Evolutionary conservation across 345 rosid species (phyloP), one percentile per base, ranked within the genome.

Genomic region (Conringia planisiliqua): DNA sequence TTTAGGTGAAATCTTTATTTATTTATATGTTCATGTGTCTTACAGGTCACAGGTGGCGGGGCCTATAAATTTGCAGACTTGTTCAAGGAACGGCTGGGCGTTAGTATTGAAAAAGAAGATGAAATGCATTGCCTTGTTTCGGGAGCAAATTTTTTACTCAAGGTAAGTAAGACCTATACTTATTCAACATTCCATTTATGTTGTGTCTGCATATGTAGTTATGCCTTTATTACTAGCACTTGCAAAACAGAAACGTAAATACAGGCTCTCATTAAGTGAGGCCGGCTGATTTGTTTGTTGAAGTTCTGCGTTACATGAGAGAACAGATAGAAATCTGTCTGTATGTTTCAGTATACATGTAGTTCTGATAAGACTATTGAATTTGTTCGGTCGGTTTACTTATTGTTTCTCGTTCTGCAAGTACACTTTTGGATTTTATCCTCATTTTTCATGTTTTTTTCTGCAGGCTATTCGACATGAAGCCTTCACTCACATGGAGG

Each of bases 41-140:
- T 79, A 38, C 76, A 95, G 99, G 99, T 97, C 80, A 95, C 99
- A 70, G 99, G 99, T 13, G 99, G 99, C 7, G 98, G 99, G 74
- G 99, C 99, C 27, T 90, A 74, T 85, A 95, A 92, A 85, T 95
- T 82, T 70, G 82, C 98, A 2, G 97, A 95, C 78, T 85, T 95
- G 61, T 95, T 95, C 80, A 95, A 89, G 78, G 99, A 95, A 82
- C 87, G 90, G 80, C 96, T 95, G 33, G 99, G 98, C 12, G 85
- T 90, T 78, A 86, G 96, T 81, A 89, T 95, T 76, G 99, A 95
- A 71, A 95, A 95, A 80, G 99, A 95, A 83, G 99, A 90, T 84
- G 99, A 95, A 80, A 95, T 95, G 99, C 82, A 92, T 76, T 95
- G 99, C 74, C 97, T 95, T 71, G 99, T 95, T 56, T 91, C 99